Conservation (phyloP, 2,329 filamentous ascomycete species). For the Chaetomium sp. region DNA sequence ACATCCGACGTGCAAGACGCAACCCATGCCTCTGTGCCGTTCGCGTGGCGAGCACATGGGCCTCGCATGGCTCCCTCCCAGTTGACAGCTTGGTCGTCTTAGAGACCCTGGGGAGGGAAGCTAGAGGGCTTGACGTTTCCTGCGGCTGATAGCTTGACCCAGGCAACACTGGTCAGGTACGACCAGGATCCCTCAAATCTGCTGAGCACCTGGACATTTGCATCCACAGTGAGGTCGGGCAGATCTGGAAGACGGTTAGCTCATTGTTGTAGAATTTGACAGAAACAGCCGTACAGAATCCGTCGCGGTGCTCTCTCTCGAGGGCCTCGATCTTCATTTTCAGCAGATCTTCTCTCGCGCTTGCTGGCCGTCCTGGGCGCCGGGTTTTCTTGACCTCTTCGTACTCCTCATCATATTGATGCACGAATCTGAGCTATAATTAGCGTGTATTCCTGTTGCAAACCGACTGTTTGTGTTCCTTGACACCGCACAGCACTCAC, state of each 20-base stretch:
- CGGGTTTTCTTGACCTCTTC: conserved; percentile 66
- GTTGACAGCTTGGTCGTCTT: conserved; percentile 4
- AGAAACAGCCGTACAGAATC: conserved; percentile 67
- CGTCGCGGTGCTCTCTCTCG: conserved; percentile 76
- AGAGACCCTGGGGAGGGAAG: conserved; percentile 66
- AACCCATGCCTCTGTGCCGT: background rate
- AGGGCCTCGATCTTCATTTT: conserved; percentile 71
- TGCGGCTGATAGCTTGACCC: conserved; percentile 69
- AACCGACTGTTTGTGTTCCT: background rate
- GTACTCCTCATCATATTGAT: conserved; percentile 72
- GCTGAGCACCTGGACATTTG: conserved; percentile 66
- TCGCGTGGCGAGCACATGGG: conserved; percentile 15
- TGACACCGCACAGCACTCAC: conserved; percentile 49
- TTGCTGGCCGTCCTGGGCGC: conserved; percentile 77
- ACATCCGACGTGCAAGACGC: conserved; percentile 18
- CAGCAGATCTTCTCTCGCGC: conserved; percentile 74
- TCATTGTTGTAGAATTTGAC: background rate
- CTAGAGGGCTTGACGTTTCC: conserved; percentile 68
- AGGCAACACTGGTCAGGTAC: conserved; percentile 73
- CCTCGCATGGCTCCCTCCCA: background rate
- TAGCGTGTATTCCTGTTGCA: conserved; percentile 20
- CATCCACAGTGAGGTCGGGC: conserved; percentile 71
- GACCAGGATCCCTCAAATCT: conserved; percentile 86
- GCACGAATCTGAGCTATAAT: conserved; percentile 56
- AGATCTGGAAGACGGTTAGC: conserved; percentile 51